These are phyloP conservation scores for Pestalotiopsis sp. DNA, from an alignment of 2,329 filamentous ascomycete genomes.

Conservation along the genomic window DNA sequence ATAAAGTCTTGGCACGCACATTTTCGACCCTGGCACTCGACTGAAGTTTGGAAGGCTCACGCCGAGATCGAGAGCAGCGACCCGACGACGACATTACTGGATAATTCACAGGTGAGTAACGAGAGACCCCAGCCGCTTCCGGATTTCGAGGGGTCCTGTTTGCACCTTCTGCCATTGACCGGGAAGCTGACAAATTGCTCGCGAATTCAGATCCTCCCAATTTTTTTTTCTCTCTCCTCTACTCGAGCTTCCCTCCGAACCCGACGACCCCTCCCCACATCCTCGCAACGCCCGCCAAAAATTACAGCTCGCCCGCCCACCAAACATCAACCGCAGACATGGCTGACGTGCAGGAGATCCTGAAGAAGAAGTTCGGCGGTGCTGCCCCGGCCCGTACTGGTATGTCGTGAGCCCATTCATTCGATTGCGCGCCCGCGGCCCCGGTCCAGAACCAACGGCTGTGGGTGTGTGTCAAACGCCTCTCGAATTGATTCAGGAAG, in stretches of 20 bases:
- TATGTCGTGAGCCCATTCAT: conserved; percentile 20
- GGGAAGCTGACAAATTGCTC: background rate
- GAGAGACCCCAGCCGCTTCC: background rate
- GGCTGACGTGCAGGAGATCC: conserved; percentile 46
- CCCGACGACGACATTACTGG: conserved; percentile 20
- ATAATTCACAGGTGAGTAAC: conserved; percentile 18
- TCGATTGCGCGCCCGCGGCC: background rate
- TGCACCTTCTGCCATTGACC: background rate
- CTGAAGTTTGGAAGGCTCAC: conserved; percentile 22
- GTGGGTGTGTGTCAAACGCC: background rate
- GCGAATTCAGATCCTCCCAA: background rate
- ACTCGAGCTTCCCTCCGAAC: conserved; percentile 5
- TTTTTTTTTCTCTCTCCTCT: background rate
- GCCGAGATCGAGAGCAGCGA: conserved; percentile 15
- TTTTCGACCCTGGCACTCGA: conserved; percentile 32
- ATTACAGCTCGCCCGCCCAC: background rate
- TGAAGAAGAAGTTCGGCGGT: conserved; percentile 38
- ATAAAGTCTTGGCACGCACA: conserved; percentile 21
- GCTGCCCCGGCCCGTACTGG: conserved; percentile 33
- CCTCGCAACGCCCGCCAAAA: conserved; percentile 9
- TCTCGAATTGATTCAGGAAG: background rate
- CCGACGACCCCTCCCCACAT: conserved; percentile 11
- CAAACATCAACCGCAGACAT: conserved; percentile 21
- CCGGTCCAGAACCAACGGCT: background rate
- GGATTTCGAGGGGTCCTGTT: background rate